Base-by-base conservation (phyloP, 2,329 filamentous ascomycete species). In the Aspergillus fumigatus region DNA sequence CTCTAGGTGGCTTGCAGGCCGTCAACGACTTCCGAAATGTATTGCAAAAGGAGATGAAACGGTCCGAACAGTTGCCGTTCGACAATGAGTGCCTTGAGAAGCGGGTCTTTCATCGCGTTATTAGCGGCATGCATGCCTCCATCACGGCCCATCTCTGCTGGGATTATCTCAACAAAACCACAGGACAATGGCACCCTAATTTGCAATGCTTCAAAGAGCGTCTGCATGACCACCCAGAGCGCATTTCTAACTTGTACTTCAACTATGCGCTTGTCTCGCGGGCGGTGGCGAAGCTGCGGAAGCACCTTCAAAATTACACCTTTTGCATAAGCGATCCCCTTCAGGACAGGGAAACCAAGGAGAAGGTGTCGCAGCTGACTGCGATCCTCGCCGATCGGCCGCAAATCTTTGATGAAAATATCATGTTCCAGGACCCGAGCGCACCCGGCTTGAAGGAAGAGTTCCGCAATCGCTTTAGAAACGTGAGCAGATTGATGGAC, bases 91-190 rank as follows among this genome's bases (percentile, higher is more conserved):
- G 94, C 68, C 78, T 99, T 25, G 94, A 99, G 79, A 97, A 99
- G 82, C 88, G 94, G n/a, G 94, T 97, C 40, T 99, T 99, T 73
- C 94, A 97, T 76, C 85, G 92, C 6, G 86, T 99, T 61, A 86
- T 99, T 60, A 96, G 92, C 52, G 94, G 94, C 47, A 97, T 99
- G 94, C 94, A 99, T 74, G 91, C 94, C 17, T 96, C 92, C 62
- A 99, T 99, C 73, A 96, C 91, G 62, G 90, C 92, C 0, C 94
- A 99, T 75, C 80, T 99, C 45, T 99, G 94, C 82, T 94, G 89
- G 86, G 89, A 97, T 68, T 96, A 94, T 68, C 80, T 97, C 61
- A 97, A 99, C 75, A 92, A 97, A 77, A 92, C 89, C 1, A 97
- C 93, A 0, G 94, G 94, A 57, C 78, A 91, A 74, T 99, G 94